These are phyloP conservation scores for Amoeboradix gromovi DNA, from an alignment of 371 early-diverging fungal genomes.

Conservation along the genomic window DNA sequence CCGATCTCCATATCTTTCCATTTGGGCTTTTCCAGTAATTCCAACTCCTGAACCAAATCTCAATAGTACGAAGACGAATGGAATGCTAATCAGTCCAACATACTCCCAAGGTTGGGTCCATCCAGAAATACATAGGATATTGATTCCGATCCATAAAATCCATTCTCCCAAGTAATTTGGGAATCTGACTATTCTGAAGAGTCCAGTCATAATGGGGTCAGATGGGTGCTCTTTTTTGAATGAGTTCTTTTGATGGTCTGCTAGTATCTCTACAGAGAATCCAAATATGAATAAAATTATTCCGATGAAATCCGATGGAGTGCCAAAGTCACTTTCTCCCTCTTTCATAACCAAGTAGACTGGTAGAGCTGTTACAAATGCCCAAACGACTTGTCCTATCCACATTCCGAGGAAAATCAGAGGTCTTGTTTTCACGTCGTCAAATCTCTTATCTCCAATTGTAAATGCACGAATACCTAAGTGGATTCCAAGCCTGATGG, in stretches of 20 bases:
- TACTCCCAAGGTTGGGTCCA: constrained; percentile 14
- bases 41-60: neutral
- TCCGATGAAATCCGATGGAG: constrained; percentile 14
- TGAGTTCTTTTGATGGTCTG: constrained; percentile 13
- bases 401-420: constrained; percentile 2
- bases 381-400: constrained; percentile 7
- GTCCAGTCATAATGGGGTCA: neutral
- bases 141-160: constrained; percentile 16
- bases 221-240: constrained; percentile 6
- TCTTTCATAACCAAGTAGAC: constrained; percentile 4
- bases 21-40: neutral
- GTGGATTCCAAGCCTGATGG: constrained; percentile 10
- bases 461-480: constrained; percentile 8
- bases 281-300: constrained; percentile 13
- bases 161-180: constrained; percentile 7
- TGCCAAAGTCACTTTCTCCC: constrained; percentile 2
- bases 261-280: constrained; percentile 11
- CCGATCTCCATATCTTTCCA: neutral
- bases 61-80: constrained; percentile 14
- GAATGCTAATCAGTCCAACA: constrained; percentile 10
- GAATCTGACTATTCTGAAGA: constrained; percentile 2
- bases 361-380: constrained; percentile 5
- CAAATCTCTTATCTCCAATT: constrained; percentile 8
- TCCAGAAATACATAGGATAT: constrained; percentile 12
- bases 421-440: constrained; percentile 8